A percentile compares a stretch with the other conserved stretches of the same genome.
Evolutionary conservation across 768 basidiomycete genomes (phyloP).

Genomic region (Brasilioporus rufonigricans): DNA sequence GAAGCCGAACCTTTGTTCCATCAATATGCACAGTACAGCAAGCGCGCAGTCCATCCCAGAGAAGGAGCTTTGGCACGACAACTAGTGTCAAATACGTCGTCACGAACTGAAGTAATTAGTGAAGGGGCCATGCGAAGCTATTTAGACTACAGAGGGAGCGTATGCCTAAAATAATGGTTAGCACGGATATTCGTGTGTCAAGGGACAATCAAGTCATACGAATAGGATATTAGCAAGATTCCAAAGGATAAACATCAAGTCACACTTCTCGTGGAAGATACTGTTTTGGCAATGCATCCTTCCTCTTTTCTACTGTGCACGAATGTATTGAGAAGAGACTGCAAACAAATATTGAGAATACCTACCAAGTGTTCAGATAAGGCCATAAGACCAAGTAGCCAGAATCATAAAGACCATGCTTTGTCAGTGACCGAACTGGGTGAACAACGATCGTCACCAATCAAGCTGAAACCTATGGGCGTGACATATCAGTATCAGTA

Average conservation of each 20-base stretch:
- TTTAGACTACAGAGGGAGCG: slow-evolving; percentile 95
- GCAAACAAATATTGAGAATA: background rate
- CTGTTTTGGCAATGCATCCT: slow-evolving; percentile 96
- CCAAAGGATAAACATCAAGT: slow-evolving; percentile 99
- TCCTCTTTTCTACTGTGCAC: slow-evolving; percentile 77
- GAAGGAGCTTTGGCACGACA: no score
- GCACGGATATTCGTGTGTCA: background rate
- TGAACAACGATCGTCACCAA: background rate
- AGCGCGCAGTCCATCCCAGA: no score
- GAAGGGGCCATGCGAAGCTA: slow-evolving; percentile 90
- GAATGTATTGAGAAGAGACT: slow-evolving; percentile 1
- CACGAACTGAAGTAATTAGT: slow-evolving; percentile 73
- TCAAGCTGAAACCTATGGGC: slow-evolving; percentile 50
- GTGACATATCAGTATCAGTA: slow-evolving; percentile 85
- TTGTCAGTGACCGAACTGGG: slow-evolving; percentile 42
- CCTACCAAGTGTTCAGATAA: slow-evolving; percentile 93
- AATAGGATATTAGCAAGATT: slow-evolving; percentile 92
- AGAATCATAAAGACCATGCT: slow-evolving; percentile 97
- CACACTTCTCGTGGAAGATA: slow-evolving; percentile 99
- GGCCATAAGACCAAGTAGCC: slow-evolving; percentile 92
- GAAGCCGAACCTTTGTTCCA: slow-evolving; percentile 2
- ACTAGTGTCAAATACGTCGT: no score
- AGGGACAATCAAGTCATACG: slow-evolving; percentile 49
- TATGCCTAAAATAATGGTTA: slow-evolving; percentile 61
- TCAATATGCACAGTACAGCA: background rate